Percentiles rank a stretch among this genome's conserved stretches.
phyloP scores from a whole-genome alignment of 2,329 filamentous ascomycete genomes.

The Zymoseptoria brevis region DNA sequence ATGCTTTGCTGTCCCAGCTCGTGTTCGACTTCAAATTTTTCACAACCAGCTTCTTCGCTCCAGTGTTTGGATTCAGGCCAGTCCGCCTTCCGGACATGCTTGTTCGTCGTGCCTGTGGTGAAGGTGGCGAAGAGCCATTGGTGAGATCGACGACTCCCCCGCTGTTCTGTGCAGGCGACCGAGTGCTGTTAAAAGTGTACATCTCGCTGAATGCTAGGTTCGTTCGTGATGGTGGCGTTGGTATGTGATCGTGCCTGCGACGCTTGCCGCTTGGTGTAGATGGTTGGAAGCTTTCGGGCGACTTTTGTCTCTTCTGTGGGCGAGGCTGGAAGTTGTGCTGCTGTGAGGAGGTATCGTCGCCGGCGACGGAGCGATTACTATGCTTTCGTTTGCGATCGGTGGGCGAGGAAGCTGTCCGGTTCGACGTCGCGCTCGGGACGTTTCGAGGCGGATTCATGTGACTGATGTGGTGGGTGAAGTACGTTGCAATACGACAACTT shows the following conservation, averaged over 20 bases:
- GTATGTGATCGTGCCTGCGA: conserved; percentile 26
- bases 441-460: conserved; percentile 20
- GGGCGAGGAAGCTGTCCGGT: conserved; percentile 5
- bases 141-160: conserved; percentile 38
- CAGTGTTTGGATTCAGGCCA: conserved; percentile 63
- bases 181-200: conserved; percentile 43
- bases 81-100: conserved; percentile 18
- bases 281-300: conserved; percentile 12
- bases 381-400: conserved; percentile 20
- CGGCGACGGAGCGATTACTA: conserved; percentile 2
- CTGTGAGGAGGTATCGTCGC: conserved; percentile 26
- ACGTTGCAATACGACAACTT: background rate
- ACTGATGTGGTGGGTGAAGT: background rate
- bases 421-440: conserved; percentile 13
- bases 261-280: conserved; percentile 35
- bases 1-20: conserved; percentile 62
- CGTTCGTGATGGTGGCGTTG: conserved; percentile 10
- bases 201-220: conserved; percentile 38
- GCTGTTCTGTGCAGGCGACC: conserved; percentile 30
- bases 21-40: conserved; percentile 72
- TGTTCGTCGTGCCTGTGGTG: conserved; percentile 18
- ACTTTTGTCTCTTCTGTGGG: conserved; percentile 14
- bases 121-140: conserved; percentile 27
- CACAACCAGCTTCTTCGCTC: conserved; percentile 80
- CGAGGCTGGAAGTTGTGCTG: conserved; percentile 36